Conservation (phyloP, 2,329 filamentous ascomycete genomes). For the Juglanconis oblonga region DNA sequence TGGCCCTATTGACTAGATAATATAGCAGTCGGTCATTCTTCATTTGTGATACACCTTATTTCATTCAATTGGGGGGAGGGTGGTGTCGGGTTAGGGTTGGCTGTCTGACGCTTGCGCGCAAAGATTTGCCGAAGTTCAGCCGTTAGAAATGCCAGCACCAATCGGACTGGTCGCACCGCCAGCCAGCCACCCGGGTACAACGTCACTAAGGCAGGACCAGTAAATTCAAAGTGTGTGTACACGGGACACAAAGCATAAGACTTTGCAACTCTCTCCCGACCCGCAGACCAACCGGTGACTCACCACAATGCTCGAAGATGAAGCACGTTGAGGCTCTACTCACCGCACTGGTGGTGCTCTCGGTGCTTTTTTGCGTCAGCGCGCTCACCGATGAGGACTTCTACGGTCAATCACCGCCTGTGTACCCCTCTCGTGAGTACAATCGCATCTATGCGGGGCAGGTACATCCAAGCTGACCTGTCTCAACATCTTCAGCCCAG, state of each 20-base stretch:
- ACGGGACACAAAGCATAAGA: not conserved
- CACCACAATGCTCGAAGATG: not conserved
- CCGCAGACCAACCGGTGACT: not conserved
- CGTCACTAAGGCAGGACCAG: not conserved
- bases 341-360: not conserved
- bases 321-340: not conserved
- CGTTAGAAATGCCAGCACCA: not conserved
- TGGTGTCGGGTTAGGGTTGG: too few relatives aligned
- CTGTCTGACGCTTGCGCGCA: too few relatives aligned
- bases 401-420: slow-evolving; percentile 17
- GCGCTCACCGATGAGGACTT: slow-evolving; percentile 13
- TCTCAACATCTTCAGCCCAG: slow-evolving; percentile 6
- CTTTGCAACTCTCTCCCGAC: not conserved
- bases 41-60: too few relatives aligned
- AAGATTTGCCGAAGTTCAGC: not conserved
- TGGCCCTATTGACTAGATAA: too few relatives aligned
- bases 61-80: too few relatives aligned
- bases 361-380: not conserved
- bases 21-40: too few relatives aligned
- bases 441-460: not conserved
- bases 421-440: slow-evolving; percentile 21
- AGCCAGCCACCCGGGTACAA: too few relatives aligned
- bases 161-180: not conserved
- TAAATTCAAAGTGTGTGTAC: not conserved
- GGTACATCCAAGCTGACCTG: not conserved